phyloP scores from a whole-genome alignment of 2,329 filamentous ascomycete genomes.

The Cucurbitaria berberidis region DNA sequence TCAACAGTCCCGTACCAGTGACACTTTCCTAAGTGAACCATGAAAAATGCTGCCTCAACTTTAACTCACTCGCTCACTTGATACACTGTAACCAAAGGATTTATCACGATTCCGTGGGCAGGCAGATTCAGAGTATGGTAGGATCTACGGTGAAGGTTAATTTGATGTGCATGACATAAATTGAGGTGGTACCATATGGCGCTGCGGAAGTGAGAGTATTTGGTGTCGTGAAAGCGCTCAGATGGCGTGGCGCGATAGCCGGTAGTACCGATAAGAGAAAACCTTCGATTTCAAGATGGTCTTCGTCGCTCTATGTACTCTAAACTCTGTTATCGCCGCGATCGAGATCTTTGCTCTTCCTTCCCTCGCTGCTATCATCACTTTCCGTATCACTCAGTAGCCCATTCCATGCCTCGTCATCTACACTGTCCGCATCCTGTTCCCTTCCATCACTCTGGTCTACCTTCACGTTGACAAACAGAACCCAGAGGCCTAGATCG shows the following conservation, averaged over 20 bases:
- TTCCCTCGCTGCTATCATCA: conserved; percentile 25
- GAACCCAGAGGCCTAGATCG: conserved; percentile 46
- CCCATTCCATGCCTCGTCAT: conserved; percentile 38
- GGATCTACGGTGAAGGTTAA: no score
- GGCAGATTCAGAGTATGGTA: no score
- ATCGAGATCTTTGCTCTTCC: conserved; percentile 34
- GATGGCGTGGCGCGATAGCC: background rate
- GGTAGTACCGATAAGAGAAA: background rate
- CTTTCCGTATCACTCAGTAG: conserved; percentile 39
- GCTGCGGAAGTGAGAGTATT: background rate
- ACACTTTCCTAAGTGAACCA: no score
- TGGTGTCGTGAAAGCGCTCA: background rate
- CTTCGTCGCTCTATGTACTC: background rate
- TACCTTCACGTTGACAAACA: conserved; percentile 48
- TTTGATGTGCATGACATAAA: no score
- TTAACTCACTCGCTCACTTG: no score
- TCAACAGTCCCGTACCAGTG: no score
- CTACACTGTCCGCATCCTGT: conserved; percentile 29
- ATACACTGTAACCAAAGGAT: no score
- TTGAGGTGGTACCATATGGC: no score
- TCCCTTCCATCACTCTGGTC: conserved; percentile 21
- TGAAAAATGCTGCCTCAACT: background rate
- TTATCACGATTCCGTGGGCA: no score
- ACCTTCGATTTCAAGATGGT: conserved; percentile 3
- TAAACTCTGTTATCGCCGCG: conserved; percentile 12